These are phyloP conservation scores for Penicillium nordicum DNA, from an alignment of 2,329 filamentous ascomycete genomes.

Conservation along the genomic window DNA sequence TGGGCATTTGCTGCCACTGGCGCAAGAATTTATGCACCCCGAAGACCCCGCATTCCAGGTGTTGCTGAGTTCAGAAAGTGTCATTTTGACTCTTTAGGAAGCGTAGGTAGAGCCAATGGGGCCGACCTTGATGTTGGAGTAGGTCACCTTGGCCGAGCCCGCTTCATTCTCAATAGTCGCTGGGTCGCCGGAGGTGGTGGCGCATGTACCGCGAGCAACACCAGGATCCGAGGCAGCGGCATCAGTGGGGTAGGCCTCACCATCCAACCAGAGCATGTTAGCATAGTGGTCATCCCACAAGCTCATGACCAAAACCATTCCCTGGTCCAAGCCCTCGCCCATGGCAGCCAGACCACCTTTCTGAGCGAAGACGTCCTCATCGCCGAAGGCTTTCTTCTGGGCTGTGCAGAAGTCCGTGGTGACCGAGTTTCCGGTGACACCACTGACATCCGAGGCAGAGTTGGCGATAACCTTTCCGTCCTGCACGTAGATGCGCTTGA, in stretches of 20 bases:
- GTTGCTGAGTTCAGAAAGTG: background rate
- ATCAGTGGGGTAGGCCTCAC: constrained; percentile 54
- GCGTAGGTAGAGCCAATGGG: constrained; percentile 54
- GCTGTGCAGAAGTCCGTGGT: constrained; percentile 56
- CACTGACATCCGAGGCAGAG: constrained; percentile 46
- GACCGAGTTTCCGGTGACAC: constrained; percentile 53
- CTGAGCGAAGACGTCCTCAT: constrained; percentile 51
- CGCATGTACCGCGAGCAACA: constrained; percentile 54
- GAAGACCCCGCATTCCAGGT: background rate
- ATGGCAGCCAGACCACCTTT: constrained; percentile 58
- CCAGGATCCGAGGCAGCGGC: constrained; percentile 46
- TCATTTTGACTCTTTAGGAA: constrained; percentile 9
- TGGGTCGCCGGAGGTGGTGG: constrained; percentile 52
- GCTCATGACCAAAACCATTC: constrained; percentile 63
- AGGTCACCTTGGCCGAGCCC: constrained; percentile 52
- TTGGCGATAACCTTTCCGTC: constrained; percentile 59
- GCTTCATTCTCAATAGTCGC: constrained; percentile 46
- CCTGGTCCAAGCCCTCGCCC: constrained; percentile 52
- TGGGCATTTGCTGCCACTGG: background rate
- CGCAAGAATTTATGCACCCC: background rate
- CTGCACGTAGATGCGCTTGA: constrained; percentile 65
- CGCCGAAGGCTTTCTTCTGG: constrained; percentile 56
- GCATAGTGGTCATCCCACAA: constrained; percentile 63
- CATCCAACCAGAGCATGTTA: constrained; percentile 74
- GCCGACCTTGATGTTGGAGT: constrained; percentile 60